These are phyloP conservation scores for Paramyrothecium roridum DNA, from an alignment of 2,329 filamentous ascomycete genomes.

Conservation along the genomic window DNA sequence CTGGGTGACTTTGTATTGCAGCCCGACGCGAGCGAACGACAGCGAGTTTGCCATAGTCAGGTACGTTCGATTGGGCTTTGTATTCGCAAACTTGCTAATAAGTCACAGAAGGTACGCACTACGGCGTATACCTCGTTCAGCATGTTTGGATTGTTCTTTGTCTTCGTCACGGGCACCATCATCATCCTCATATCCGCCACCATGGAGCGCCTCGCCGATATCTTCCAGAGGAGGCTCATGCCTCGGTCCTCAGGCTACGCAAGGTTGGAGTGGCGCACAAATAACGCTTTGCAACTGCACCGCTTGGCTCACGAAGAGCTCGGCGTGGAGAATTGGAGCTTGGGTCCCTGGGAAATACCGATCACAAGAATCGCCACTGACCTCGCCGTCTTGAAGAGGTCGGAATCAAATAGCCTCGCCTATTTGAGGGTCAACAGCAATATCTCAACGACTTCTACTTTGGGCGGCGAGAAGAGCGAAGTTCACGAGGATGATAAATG, in stretches of 20 bases:
- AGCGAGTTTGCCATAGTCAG: neutral
- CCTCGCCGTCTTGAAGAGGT: too few species aligned
- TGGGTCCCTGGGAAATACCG: neutral
- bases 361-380: neutral
- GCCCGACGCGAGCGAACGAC: neutral
- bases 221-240: neutral
- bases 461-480: too few species aligned
- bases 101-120: neutral
- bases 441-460: too few species aligned
- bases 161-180: neutral
- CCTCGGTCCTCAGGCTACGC: neutral
- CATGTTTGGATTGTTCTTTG: neutral
- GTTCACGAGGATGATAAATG: too few species aligned
- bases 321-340: neutral
- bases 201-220: neutral
- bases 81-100: neutral
- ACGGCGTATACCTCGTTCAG: neutral
- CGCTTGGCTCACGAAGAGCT: neutral
- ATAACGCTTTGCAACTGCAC: neutral
- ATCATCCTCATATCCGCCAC: neutral
- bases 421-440: too few species aligned
- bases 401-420: too few species aligned
- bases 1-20: neutral
- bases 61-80: neutral
- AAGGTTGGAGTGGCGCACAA: neutral